Percentiles rank a stretch among this genome's conserved stretches.
Evolutionary conservation across 1,139 yeast genomes (phyloP).

Genomic region (Pichia inconspicua): DNA sequence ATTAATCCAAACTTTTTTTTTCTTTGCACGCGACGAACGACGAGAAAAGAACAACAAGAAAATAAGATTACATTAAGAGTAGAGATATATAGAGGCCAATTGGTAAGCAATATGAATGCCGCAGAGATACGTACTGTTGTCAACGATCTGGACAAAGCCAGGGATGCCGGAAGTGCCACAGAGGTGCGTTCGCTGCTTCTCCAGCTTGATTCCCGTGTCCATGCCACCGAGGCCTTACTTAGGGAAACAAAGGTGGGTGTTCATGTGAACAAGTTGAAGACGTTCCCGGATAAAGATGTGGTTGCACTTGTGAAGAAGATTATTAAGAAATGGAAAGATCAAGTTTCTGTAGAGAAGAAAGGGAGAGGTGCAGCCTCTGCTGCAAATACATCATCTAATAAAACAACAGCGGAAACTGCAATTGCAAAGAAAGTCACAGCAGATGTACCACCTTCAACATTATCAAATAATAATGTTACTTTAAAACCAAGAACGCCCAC

Average conservation of each 20-base stretch:
- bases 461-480: neutral
- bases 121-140: constrained; percentile 68
- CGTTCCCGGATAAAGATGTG: constrained; percentile 60
- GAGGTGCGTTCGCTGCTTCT: constrained; percentile 31
- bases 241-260: constrained; percentile 98
- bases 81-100: too few species aligned
- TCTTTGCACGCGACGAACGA: neutral
- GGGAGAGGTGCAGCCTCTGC: neutral
- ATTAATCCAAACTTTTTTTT: too few species aligned
- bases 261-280: constrained; percentile 81
- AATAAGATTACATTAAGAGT: too few species aligned
- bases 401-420: neutral
- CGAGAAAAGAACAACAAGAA: too few species aligned
- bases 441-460: neutral
- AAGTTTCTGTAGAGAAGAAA: constrained; percentile 63
- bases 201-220: constrained; percentile 61
- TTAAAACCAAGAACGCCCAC: constrained; percentile 47
- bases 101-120: too few species aligned
- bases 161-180: constrained; percentile 40
- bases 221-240: constrained; percentile 76
- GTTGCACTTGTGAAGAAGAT: constrained; percentile 68
- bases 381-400: constrained; percentile 13
- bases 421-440: constrained; percentile 2
- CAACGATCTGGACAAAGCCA: constrained; percentile 64
- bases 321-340: constrained; percentile 85